These are phyloP conservation scores for Sporothrix globosa DNA, from an alignment of 2,329 filamentous ascomycete species.

Conservation along the genomic window DNA sequence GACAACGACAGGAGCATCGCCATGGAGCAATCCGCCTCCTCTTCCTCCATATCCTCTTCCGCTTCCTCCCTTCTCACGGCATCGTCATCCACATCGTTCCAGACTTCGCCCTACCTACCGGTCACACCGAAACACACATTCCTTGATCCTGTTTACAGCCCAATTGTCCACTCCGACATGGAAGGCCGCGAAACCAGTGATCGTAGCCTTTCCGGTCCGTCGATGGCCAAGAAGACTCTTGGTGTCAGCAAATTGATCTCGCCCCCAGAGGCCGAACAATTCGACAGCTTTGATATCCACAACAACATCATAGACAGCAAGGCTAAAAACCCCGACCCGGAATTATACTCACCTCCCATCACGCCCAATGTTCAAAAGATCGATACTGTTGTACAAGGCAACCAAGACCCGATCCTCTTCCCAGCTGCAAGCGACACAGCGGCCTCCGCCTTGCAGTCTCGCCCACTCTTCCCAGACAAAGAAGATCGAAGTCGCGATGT, in stretches of 20 bases:
- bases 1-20: conserved; percentile 25
- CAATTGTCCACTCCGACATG: not conserved
- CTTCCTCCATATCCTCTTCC: conserved; percentile 28
- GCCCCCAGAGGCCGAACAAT: conserved; percentile 59
- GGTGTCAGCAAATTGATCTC: conserved; percentile 64
- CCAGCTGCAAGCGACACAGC: conserved; percentile 42
- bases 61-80: conserved; percentile 15
- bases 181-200: not conserved
- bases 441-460: conserved; percentile 48
- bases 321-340: not conserved
- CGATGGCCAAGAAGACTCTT: conserved; percentile 46
- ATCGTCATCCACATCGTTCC: conserved; percentile 2
- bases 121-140: conserved; percentile 18
- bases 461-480: conserved; percentile 55
- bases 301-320: not conserved
- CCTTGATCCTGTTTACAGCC: not conserved
- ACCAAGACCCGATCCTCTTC: conserved; percentile 61
- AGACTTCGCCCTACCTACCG: conserved; percentile 21
- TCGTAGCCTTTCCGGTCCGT: not conserved
- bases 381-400: conserved; percentile 19
- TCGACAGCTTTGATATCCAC: conserved; percentile 54
- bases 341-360: conserved; percentile 60
- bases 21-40: conserved; percentile 35
- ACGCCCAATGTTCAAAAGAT: conserved; percentile 50
- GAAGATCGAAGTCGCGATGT: conserved; percentile 51